Base-by-base conservation (phyloP, 768 basidiomycete species). In the Leccinum imitatum region DNA sequence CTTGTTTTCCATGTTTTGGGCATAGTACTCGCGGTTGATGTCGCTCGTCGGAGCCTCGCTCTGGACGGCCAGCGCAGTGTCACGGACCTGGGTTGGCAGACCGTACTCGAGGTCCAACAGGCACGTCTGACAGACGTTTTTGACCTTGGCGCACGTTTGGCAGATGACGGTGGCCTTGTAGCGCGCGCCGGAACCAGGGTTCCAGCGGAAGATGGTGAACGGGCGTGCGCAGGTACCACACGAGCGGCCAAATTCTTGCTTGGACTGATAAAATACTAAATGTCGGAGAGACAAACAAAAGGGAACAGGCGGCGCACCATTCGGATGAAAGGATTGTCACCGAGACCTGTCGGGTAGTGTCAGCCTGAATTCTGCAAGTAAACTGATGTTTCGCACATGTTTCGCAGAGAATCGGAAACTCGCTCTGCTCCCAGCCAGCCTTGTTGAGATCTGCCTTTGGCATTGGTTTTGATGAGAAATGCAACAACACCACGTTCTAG, bases 141-240 rank as follows among this genome's bases (percentile, higher is more conserved):
- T 92, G 65, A 93, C 86, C 77, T 98, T 98, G 53, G 95, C 91
- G 67, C 96, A 98, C 4, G 95, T 96, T 74, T 96, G 95, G 76
- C 95, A 97, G 61, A 98, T 87, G 61, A 97, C 94, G 11, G 97
- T 99, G 60, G 93, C 91, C 81, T 98, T 98, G 85, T 85, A 98
- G 30, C 96, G 87, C 73, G 87, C 89, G 46, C 95, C 96, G 3
- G 87, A 78, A 50, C 97, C 97, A 2, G 97, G 95, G 70, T 98
- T 96, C 97, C 97, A 99, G 44, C 94, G 90, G 78, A 99, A 99
- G 66, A 98, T 90, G 52, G 93, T 96, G 77, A 95, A 96, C 2
- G 93, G 97, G 23, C 97, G 84, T 3, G 95, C 94, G 71, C 97
- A 99, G 56, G 96, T 96, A 64, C 98, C 98, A 76, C 97, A 99